Evolutionary conservation across 2,329 filamentous ascomycete genomes (phyloP).

Genomic region (Acrocalymma vagum): DNA sequence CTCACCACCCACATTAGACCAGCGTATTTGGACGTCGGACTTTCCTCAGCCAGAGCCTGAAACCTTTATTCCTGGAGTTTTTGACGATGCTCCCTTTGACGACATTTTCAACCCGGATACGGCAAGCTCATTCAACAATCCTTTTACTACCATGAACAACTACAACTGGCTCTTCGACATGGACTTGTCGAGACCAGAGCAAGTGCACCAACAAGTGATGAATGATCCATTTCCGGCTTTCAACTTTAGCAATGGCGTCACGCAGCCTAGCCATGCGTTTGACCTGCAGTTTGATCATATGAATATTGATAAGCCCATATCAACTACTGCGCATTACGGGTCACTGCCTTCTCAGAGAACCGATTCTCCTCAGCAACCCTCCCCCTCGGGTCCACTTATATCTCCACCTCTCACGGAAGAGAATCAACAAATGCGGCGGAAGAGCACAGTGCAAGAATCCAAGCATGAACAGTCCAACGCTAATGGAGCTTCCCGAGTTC

Average conservation of each 20-base stretch:
- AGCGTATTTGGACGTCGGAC: constrained; percentile 43
- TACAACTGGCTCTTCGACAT: constrained; percentile 71
- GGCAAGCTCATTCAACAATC: constrained; percentile 71
- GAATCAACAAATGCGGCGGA: constrained; percentile 3
- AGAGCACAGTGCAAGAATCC: background rate
- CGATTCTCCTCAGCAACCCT: constrained; percentile 29
- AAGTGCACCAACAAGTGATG: constrained; percentile 24
- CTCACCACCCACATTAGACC: constrained; percentile 36
- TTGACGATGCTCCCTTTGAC: constrained; percentile 54
- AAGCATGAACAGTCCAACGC: background rate
- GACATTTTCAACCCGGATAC: constrained; percentile 69
- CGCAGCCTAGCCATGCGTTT: constrained; percentile 28
- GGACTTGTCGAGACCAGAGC: constrained; percentile 36
- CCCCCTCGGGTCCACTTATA: constrained; percentile 20
- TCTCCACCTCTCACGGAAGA: constrained; percentile 29
- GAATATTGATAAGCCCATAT: constrained; percentile 25
- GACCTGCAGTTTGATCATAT: constrained; percentile 36
- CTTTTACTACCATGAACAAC: constrained; percentile 69
- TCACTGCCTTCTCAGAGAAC: constrained; percentile 30
- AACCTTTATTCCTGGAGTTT: constrained; percentile 23
- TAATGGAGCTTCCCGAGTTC: background rate
- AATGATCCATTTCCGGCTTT: constrained; percentile 31
- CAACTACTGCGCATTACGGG: constrained; percentile 29
- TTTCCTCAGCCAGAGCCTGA: constrained; percentile 37
- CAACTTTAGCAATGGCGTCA: constrained; percentile 25